Conservation (phyloP, 2,329 filamentous ascomycete species). For the Hymenoscyphus infarciens region DNA sequence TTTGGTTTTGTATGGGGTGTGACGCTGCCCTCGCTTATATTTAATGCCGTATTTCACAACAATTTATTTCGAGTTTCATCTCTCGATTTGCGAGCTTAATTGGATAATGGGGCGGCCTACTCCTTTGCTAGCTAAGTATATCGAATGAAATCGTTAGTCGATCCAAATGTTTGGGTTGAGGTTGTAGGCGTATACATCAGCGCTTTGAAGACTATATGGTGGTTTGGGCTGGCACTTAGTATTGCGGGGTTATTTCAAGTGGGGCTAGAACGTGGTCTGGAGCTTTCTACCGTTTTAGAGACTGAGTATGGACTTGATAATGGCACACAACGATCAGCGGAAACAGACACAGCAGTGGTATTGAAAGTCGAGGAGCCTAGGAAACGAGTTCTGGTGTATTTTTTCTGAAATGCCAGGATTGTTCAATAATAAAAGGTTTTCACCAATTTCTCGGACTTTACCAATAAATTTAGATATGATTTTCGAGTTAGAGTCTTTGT, state of each 20-base stretch:
- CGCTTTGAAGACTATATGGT: conserved; percentile 1
- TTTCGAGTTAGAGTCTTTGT: too few relatives aligned
- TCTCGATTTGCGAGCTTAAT: not conserved
- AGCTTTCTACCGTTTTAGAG: not conserved
- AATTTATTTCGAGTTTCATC: not conserved
- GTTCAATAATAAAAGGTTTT: too few relatives aligned
- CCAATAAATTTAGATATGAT: too few relatives aligned
- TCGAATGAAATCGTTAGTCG: not conserved
- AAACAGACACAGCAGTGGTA: not conserved
- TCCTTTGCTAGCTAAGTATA: conserved; percentile 1
- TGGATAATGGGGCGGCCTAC: not conserved
- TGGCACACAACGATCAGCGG: not conserved
- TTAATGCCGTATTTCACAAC: conserved; percentile 1
- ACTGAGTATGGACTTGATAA: conserved; percentile 4
- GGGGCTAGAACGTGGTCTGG: not conserved
- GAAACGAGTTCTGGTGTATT: not conserved
- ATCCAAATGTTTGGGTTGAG: not conserved
- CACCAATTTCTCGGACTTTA: too few relatives aligned
- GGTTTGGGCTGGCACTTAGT: conserved; percentile 1
- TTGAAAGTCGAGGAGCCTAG: not conserved
- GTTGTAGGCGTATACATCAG: not conserved
- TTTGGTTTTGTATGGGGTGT: conserved; percentile 3
- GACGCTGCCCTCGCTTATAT: not conserved
- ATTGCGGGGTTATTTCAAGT: not conserved
- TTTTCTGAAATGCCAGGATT: too few relatives aligned